Conservation (phyloP, 345 rosid species). For the Brassica carinata region DNA sequence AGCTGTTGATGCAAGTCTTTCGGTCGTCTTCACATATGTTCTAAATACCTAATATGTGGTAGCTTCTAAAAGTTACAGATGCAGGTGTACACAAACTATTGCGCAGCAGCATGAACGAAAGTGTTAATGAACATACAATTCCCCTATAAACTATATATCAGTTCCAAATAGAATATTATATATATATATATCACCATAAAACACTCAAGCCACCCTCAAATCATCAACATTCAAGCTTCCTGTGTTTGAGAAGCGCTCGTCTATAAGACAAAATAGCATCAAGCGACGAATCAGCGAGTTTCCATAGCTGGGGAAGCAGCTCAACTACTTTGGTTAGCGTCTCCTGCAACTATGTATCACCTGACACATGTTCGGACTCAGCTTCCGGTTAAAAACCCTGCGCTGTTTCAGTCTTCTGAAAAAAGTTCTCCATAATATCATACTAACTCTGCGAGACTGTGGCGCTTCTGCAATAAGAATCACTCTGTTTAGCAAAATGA, state of each 20-base stretch:
- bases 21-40: not conserved
- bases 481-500: not conserved
- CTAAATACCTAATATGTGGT: not conserved
- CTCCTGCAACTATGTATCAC: not conserved
- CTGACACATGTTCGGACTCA: not conserved
- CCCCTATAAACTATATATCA: too few species aligned
- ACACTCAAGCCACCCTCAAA: not conserved
- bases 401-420: not conserved
- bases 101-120: not conserved
- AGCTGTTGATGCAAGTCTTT: not conserved
- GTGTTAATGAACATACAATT: not conserved
- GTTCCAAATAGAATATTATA: too few species aligned
- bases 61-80: conserved; percentile 40
- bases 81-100: conserved; percentile 3
- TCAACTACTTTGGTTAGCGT: not conserved
- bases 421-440: not conserved
- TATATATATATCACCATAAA: not conserved
- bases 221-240: not conserved
- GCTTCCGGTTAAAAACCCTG: not conserved
- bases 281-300: not conserved
- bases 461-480: not conserved
- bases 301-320: not conserved
- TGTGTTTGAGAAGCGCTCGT: not conserved
- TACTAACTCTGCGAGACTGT: not conserved
- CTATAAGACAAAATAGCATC: not conserved